Conservation (phyloP, 1,284 basidiomycete species). For the Marasmius tenuissimus region DNA sequence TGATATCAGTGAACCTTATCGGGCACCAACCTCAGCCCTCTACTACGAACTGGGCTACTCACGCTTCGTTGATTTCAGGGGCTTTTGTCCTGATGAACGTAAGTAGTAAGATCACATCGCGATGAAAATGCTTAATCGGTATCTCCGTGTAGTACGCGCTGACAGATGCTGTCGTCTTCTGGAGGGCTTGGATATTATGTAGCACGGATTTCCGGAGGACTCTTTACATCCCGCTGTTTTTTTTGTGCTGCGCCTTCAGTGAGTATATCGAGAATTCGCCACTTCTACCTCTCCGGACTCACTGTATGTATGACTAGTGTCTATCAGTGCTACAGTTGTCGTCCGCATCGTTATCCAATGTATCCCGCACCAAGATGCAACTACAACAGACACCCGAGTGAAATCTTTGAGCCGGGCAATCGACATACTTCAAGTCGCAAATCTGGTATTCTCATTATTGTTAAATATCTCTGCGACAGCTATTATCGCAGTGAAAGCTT, state of each 20-base stretch:
- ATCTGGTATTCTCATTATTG: slow-evolving; percentile 2
- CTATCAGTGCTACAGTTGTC: not conserved
- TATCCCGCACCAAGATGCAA: not conserved
- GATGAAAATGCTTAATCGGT: not conserved
- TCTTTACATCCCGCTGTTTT: not conserved
- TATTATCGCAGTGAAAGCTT: not conserved
- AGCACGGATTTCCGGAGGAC: not conserved
- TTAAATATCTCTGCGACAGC: not conserved
- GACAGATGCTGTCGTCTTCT: not conserved
- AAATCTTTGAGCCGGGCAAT: not conserved
- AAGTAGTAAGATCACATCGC: not conserved
- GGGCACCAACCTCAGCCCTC: not conserved
- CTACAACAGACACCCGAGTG: not conserved
- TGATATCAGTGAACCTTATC: not conserved
- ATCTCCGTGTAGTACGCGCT: not conserved
- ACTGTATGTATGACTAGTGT: not conserved
- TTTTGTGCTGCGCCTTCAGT: not conserved
- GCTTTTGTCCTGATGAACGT: slow-evolving; percentile 1
- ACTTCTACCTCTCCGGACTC: not conserved
- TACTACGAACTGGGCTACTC: not conserved
- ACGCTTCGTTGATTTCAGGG: not conserved
- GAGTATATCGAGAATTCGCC: not conserved
- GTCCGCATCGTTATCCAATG: not conserved
- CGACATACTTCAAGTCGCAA: slow-evolving; percentile 1
- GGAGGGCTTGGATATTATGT: slow-evolving; percentile 3